Evolutionary conservation across 2,329 filamentous ascomycete species (phyloP).

Genomic region (Colletotrichum aenigma): DNA sequence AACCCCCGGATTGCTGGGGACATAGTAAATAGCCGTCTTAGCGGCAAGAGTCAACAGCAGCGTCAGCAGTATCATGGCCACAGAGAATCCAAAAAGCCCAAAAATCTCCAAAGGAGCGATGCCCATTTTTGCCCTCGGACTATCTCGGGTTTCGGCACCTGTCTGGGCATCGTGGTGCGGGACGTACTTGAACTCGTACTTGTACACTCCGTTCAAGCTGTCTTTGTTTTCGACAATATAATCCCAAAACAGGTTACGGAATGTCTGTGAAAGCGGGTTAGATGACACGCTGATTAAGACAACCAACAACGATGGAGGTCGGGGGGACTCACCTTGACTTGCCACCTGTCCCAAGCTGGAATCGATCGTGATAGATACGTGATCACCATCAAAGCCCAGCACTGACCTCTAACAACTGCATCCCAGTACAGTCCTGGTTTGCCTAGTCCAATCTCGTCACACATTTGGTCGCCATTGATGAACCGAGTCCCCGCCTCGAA

Average conservation of each 20-base stretch:
- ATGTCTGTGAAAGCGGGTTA: background rate
- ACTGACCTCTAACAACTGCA: background rate
- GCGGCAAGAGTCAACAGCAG: background rate
- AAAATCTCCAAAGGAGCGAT: background rate
- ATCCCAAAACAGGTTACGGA: background rate
- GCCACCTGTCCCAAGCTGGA: background rate
- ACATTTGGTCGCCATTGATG: background rate
- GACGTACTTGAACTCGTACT: background rate
- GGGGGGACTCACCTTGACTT: background rate
- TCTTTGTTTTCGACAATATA: background rate
- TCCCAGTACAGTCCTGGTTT: background rate
- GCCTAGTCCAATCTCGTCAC: background rate
- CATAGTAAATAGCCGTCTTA: background rate
- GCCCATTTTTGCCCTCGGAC: background rate
- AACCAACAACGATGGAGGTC: background rate
- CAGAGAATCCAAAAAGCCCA: background rate
- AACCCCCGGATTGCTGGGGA: background rate
- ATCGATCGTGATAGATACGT: background rate
- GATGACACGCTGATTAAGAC: accelerated
- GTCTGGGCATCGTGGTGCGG: background rate
- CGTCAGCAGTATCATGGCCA: background rate
- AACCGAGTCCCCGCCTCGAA: background rate
- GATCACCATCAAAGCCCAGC: background rate
- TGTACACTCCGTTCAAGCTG: background rate
- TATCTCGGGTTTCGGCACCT: background rate